Conservation (phyloP, 225 moss, liverwort and hornwort genomes). For the Polytrichum formosum region DNA sequence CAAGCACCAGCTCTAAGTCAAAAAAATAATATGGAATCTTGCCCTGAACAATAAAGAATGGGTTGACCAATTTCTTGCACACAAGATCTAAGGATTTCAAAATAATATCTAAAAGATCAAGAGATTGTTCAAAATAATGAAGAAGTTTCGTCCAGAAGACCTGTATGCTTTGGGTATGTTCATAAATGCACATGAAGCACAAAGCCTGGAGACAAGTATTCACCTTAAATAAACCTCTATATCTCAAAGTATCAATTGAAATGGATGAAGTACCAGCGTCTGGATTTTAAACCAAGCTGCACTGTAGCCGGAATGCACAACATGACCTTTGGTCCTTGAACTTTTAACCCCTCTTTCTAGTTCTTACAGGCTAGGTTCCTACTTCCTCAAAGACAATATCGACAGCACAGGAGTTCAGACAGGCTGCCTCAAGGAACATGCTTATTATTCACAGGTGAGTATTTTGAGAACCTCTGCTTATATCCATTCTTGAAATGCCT, state of each 20-base stretch:
- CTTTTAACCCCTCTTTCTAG: too few relatives aligned
- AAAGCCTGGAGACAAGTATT: too few relatives aligned
- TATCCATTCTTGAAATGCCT: conserved; percentile 4
- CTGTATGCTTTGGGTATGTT: neutral
- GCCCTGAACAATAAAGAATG: too few relatives aligned
- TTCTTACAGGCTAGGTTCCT: too few relatives aligned
- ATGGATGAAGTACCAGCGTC: too few relatives aligned
- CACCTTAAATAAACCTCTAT: too few relatives aligned
- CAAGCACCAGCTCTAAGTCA: neutral
- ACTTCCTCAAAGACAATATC: too few relatives aligned
- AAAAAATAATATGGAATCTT: neutral
- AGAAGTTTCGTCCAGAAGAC: neutral
- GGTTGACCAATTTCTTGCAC: neutral
- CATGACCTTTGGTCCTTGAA: too few relatives aligned
- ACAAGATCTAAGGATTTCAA: neutral
- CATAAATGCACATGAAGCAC: neutral
- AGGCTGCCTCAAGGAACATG: neutral
- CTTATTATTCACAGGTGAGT: neutral
- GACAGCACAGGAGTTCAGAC: neutral
- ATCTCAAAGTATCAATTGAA: too few relatives aligned
- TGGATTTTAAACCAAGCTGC: too few relatives aligned
- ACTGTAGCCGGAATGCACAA: too few relatives aligned
- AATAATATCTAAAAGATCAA: neutral
- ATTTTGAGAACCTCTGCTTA: too few relatives aligned
- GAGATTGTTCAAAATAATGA: neutral